Evolutionary conservation across 2,329 filamentous ascomycete species (phyloP), one percentile per base, ranked within the genome.

Genomic region (Trichophyton simii): DNA sequence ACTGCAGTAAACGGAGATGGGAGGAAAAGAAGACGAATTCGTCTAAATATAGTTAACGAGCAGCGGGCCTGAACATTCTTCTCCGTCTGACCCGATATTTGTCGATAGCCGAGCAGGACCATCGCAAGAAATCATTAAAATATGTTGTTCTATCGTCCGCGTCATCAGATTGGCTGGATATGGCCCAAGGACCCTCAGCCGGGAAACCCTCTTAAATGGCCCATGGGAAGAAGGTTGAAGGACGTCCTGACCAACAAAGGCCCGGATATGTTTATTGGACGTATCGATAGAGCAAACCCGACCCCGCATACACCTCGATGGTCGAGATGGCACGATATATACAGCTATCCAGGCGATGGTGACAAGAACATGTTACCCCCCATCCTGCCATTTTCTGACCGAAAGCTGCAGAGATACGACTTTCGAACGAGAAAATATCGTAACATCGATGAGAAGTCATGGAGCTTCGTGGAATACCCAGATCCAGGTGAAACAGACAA

Each of bases 221-320:
- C 67, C 8, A 65, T 65, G 8, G 63, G 66, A 58, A 67, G 67
- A 67, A 71, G 71, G 4, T 60, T 77, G 20, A 67, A 68, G 20
- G 73, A 78, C 55, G 67, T 77, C 59, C 48, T 76, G 15, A 71
- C 64, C 6, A 71, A 71, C 41, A 73, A 70, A 61, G 76, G 75
- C 1, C 75, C 76, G 11, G 76, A 78, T 65, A 73, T 78, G 3
- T 77, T 73, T 41, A 67, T 77, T n/a, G 71, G 69, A 6, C 64
- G 58, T 13, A 66, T 72, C 50, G 59, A 63, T 8, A 59, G 60
- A 11, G 59, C 64, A 61, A 41, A 5, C 13, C 36, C 6, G 2
- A 57, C 28, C 3, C 65, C 65, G 1, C 59, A 42, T 36, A 64
- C 58, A 11, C 55, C 64, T 9, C 58, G 61, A 25, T 65, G 65